A percentile compares a stretch with the other conserved stretches of the same genome.
Conservation (phyloP, 352 stramenopile genomes). For the Phytophthora cryptogea region DNA sequence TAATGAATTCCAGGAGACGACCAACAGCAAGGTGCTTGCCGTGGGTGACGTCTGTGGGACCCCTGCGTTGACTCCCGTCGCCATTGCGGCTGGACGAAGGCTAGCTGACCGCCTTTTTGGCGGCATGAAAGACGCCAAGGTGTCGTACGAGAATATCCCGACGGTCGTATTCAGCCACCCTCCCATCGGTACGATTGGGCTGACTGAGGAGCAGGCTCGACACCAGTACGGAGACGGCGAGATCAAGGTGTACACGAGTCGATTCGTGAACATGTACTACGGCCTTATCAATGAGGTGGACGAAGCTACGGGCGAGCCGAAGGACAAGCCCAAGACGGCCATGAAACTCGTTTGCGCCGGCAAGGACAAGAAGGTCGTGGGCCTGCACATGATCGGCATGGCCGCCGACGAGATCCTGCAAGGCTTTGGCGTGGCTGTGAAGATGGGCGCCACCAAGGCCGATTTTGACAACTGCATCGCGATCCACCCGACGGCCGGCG, state of each 20-base stretch:
- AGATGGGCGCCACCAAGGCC: constrained; percentile 97
- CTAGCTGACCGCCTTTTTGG: constrained; percentile 91
- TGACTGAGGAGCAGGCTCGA: constrained; percentile 92
- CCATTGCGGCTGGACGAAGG: constrained; percentile 81
- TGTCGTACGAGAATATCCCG: constrained; percentile 92
- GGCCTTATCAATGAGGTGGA: constrained; percentile 81
- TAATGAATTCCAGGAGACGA: constrained; percentile 92
- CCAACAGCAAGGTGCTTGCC: constrained; percentile 75
- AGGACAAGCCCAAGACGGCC: constrained; percentile 92
- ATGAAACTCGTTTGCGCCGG: constrained; percentile 96
- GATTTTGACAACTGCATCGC: constrained; percentile 97
- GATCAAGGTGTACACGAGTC: constrained; percentile 93
- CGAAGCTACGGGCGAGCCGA: constrained; percentile 29
- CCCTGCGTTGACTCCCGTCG: constrained; percentile 81
- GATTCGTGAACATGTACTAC: constrained; percentile 97
- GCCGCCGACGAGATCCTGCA: constrained; percentile 98
- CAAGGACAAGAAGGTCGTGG: constrained; percentile 93
- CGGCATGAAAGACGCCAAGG: constrained; percentile 50
- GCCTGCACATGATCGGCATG: constrained; percentile 96
- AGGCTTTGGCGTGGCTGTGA: constrained; percentile 98
- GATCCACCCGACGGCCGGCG: constrained; percentile 96
- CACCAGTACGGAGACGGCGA: constrained; percentile 89
- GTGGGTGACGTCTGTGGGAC: constrained; percentile 78
- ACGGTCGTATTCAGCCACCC: constrained; percentile 97
- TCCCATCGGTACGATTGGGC: constrained; percentile 93